A percentile compares a stretch with the other conserved stretches of the same genome.
These are phyloP conservation scores for Sporothrix mexicana DNA, from an alignment of 2,329 filamentous ascomycete species.

Conservation along the genomic window DNA sequence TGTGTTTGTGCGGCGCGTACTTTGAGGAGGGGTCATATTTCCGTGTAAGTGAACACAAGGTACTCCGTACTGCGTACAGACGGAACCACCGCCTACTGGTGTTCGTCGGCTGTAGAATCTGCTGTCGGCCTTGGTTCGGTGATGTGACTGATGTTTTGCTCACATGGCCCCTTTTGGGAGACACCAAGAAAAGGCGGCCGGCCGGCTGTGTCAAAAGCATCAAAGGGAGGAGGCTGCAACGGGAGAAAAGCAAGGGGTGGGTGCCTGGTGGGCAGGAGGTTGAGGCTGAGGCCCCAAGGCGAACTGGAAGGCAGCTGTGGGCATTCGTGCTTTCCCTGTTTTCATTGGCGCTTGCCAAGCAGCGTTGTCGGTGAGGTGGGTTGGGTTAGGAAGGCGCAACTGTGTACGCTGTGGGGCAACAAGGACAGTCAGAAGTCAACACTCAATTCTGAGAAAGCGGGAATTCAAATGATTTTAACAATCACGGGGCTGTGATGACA, in stretches of 20 bases:
- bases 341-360: constrained; percentile 13
- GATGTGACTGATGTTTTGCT: neutral
- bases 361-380: neutral
- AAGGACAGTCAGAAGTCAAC: no score
- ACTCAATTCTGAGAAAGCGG: neutral
- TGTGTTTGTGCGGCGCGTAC: no score
- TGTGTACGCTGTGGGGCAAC: neutral
- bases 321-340: constrained; percentile 1
- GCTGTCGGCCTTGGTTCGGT: neutral
- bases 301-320: neutral
- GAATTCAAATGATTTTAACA: neutral
- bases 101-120: neutral
- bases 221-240: neutral
- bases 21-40: neutral
- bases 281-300: constrained; percentile 15
- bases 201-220: neutral
- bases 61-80: no score
- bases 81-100: neutral
- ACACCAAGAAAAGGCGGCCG: neutral
- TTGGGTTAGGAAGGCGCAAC: constrained; percentile 15
- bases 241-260: neutral
- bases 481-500: neutral
- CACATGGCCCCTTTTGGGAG: neutral
- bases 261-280: neutral
- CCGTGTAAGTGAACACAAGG: neutral